phyloP scores from a whole-genome alignment of 2,329 filamentous ascomycete genomes.

The Fusarium sp. region DNA sequence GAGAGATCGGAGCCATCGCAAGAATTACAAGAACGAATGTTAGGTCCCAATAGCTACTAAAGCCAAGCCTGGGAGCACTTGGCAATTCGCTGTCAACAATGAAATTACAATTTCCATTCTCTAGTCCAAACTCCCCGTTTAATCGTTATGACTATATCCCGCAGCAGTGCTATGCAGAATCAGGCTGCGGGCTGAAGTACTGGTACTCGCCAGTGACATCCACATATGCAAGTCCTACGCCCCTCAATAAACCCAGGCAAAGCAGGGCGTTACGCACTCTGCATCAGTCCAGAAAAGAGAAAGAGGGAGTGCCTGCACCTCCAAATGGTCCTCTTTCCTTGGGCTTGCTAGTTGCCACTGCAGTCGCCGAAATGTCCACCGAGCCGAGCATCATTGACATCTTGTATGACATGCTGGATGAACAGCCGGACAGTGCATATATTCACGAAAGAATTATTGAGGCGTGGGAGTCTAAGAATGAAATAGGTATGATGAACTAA shows the following conservation, averaged over 20 bases:
- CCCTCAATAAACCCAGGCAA: not conserved
- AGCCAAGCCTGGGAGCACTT: not conserved
- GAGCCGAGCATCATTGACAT: not conserved
- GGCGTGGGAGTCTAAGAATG: not conserved
- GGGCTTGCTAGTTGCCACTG: not conserved
- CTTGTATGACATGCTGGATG: not conserved
- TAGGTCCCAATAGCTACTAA: not conserved
- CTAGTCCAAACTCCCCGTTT: not conserved
- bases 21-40: not conserved
- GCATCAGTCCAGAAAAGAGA: not conserved
- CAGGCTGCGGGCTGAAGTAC: not conserved
- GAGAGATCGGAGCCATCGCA: not conserved
- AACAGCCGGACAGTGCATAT: not conserved
- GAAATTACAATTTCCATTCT: not conserved
- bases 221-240: not conserved
- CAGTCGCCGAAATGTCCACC: not conserved
- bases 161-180: not conserved
- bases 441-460: not conserved
- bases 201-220: not conserved
- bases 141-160: conserved; percentile 1
- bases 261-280: not conserved
- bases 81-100: not conserved
- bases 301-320: not conserved
- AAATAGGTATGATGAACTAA: not conserved
- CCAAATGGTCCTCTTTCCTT: not conserved